These are phyloP conservation scores for Syzygium aqueum DNA, from an alignment of 345 rosid species.

Conservation along the genomic window DNA sequence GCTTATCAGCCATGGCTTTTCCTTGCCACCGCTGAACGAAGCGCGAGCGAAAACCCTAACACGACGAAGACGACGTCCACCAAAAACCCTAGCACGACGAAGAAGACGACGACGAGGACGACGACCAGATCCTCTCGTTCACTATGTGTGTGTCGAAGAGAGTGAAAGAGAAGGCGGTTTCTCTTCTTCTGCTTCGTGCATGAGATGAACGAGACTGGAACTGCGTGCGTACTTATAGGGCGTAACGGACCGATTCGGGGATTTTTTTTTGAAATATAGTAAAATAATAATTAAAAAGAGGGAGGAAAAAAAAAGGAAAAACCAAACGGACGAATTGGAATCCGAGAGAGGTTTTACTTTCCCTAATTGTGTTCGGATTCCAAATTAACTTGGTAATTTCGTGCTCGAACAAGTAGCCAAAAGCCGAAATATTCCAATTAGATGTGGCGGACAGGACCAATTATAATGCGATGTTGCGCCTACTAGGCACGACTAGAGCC, in stretches of 20 bases:
- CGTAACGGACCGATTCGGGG: neutral
- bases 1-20: neutral
- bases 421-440: accelerated
- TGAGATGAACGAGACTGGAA: neutral
- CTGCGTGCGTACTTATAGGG: neutral
- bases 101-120: neutral
- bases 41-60: neutral
- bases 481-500: neutral
- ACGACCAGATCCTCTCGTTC: neutral
- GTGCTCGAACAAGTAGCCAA: accelerated
- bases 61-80: neutral
- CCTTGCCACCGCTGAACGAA: neutral
- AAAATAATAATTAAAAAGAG: neutral
- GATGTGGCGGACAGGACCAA: accelerated
- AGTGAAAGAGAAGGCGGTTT: neutral
- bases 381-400: neutral
- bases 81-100: neutral
- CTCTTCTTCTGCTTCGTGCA: neutral
- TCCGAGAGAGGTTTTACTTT: neutral
- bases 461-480: accelerated
- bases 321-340: neutral
- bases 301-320: neutral
- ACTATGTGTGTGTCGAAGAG: neutral
- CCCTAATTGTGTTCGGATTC: neutral
- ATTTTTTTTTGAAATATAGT: neutral